phyloP scores from a whole-genome alignment of 2,329 filamentous ascomycete genomes.

The Verticillium tricorpus region DNA sequence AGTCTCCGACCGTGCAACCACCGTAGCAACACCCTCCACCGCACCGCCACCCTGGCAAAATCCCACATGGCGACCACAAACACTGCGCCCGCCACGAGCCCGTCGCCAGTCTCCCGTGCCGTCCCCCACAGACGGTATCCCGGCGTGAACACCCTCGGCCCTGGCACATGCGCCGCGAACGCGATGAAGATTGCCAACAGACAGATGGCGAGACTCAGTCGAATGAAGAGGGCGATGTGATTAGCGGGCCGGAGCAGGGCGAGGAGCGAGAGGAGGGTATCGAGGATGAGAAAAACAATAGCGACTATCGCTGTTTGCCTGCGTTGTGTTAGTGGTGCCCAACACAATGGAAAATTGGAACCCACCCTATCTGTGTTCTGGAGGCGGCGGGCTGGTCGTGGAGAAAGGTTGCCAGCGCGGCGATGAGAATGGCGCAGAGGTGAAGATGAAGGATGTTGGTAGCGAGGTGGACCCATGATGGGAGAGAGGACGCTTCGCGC shows the following conservation, averaged over 20 bases:
- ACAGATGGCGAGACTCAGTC: constrained; percentile 23
- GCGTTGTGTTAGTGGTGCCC: background rate
- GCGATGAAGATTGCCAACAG: constrained; percentile 30
- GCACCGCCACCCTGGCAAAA: background rate
- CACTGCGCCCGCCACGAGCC: background rate
- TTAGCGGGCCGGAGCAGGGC: constrained; percentile 26
- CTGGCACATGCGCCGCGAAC: constrained; percentile 20
- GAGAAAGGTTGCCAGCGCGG: constrained; percentile 27
- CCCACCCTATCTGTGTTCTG: constrained; percentile 9
- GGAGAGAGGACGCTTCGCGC: background rate
- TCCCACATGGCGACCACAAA: constrained; percentile 2
- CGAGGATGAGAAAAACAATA: constrained; percentile 23
- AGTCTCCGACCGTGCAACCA: background rate
- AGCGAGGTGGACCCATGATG: constrained; percentile 18
- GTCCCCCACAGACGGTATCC: constrained; percentile 1
- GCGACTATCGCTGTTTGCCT: constrained; percentile 25
- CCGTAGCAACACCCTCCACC: background rate
- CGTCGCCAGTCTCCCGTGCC: background rate
- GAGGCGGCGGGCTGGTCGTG: constrained; percentile 18
- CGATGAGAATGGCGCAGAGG: constrained; percentile 23
- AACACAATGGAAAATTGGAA: background rate
- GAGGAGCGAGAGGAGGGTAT: constrained; percentile 30
- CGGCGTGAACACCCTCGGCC: background rate
- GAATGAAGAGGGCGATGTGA: constrained; percentile 24
- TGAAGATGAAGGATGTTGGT: constrained; percentile 25